Base-by-base conservation (phyloP, 1,284 basidiomycete species). In the Xerocomus amazonicus region DNA sequence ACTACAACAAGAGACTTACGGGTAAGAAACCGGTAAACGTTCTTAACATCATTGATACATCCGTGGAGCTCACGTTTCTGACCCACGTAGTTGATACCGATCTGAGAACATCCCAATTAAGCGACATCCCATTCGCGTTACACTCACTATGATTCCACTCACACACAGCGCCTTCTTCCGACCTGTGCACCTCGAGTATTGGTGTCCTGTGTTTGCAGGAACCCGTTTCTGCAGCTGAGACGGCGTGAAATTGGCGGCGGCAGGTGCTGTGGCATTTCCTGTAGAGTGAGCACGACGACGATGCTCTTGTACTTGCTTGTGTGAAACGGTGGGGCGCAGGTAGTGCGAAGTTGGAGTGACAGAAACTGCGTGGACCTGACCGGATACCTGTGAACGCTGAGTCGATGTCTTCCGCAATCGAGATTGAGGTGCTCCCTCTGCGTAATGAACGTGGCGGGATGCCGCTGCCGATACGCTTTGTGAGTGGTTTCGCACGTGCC, bases 41-140 rank as follows among this genome's bases (percentile, higher is more conserved):
- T 84, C 55, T 72, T 75, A 9, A 85, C 87, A 63, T 96, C 92
- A 59, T 94, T 94, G 59, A 92, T 79, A 58, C 92, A 94, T 5
- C 92, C 91, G 1, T 73, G 70, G 8, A 94, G 75, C 56, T 80
- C 79, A 47, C 80, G 77, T 1, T 60, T 59, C 50, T 81, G 78
- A 0, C 89, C 86, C 10, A 61, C 62, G 62, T 94, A 95, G 67
- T 93, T 93, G 59, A 93, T 84, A 0, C 87, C 88, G 55, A 90
- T 83, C 84, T 65, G 19, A 6, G 46, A 23, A 23, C 19, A 23
- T 23, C 19, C 19, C 19, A 23, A 23, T 23, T 23, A 23, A 23
- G 19, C 19, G 19, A 23, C 19, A 4, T 23, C 19, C 3, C 19
- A 23, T 23, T 23, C 19, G 19, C 19, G 19, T 16, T 19, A 2